Conservation (phyloP, 2,329 filamentous ascomycete genomes). For the Rutstroemia sp. region DNA sequence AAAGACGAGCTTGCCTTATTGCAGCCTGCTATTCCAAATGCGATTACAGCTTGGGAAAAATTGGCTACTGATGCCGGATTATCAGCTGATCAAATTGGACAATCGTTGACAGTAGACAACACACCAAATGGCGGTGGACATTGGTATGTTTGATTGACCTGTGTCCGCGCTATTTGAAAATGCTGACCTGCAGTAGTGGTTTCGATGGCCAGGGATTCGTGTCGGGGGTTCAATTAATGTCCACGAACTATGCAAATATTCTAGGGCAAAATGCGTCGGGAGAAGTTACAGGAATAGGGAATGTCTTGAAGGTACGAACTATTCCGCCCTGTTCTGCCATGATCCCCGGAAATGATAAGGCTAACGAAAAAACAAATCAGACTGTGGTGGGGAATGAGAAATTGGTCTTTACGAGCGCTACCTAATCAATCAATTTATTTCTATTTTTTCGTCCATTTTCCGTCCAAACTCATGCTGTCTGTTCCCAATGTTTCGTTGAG, state of each 20-base stretch:
- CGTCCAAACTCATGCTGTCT: not conserved
- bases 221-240: slow-evolving; percentile 50
- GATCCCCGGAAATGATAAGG: not conserved
- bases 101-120: slow-evolving; percentile 50
- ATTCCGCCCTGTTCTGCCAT: not conserved
- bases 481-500: no score
- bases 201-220: slow-evolving; percentile 49
- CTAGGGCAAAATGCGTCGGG: slow-evolving; percentile 45
- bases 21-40: slow-evolving; percentile 42
- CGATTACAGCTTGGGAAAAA: slow-evolving; percentile 44
- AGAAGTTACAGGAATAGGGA: slow-evolving; percentile 40
- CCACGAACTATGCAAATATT: slow-evolving; percentile 43
- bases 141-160: slow-evolving; percentile 26
- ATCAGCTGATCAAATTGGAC: slow-evolving; percentile 37
- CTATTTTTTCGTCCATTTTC: not conserved
- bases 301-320: slow-evolving; percentile 35
- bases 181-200: slow-evolving; percentile 30
- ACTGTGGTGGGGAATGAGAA: slow-evolving; percentile 24
- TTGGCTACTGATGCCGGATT: slow-evolving; percentile 39
- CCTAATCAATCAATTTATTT: not conserved
- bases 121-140: slow-evolving; percentile 48
- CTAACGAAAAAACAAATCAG: not conserved
- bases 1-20: slow-evolving; percentile 39
- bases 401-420: slow-evolving; percentile 16
- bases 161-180: not conserved